Evolutionary conservation across 768 basidiomycete genomes (phyloP).

Genomic region (Agrocybe praecox): DNA sequence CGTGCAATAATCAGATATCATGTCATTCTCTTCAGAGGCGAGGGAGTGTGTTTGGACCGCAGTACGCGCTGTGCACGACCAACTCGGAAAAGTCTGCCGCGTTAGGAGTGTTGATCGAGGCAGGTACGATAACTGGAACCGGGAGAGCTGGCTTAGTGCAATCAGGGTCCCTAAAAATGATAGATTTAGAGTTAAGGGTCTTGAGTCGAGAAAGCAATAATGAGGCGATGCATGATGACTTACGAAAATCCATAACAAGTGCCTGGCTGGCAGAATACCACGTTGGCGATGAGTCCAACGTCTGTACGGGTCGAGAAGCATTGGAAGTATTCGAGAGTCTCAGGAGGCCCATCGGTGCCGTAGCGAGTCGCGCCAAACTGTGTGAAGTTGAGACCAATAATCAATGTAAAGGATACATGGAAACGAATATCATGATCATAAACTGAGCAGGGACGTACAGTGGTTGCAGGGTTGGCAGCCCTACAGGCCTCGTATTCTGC

Average conservation of each 20-base stretch:
- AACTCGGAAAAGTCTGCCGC: slow-evolving; percentile 18
- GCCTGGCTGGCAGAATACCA: slow-evolving; percentile 17
- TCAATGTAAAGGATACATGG: too few species aligned
- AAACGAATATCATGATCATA: too few species aligned
- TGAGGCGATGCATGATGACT: neutral
- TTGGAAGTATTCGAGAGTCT: slow-evolving; percentile 14
- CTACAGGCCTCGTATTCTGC: slow-evolving; percentile 15
- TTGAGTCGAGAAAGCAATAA: neutral
- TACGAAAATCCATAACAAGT: slow-evolving; percentile 17
- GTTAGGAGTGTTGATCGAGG: slow-evolving; percentile 14
- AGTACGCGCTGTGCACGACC: slow-evolving; percentile 17
- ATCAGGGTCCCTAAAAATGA: slow-evolving; percentile 5
- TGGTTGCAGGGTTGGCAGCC: slow-evolving; percentile 10
- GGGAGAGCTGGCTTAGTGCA: too few species aligned
- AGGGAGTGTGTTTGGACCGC: slow-evolving; percentile 14
- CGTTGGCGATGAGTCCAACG: slow-evolving; percentile 13
- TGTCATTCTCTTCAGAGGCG: too few species aligned
- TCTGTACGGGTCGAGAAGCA: slow-evolving; percentile 15
- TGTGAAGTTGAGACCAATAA: neutral
- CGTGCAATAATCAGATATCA: too few species aligned
- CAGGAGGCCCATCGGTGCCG: slow-evolving; percentile 12
- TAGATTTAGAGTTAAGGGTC: too few species aligned
- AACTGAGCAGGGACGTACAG: too few species aligned
- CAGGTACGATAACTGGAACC: slow-evolving; percentile 11
- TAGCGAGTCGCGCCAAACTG: slow-evolving; percentile 18